Base-by-base conservation (phyloP, 2,329 filamentous ascomycete genomes). In the Remersonia thermophila region DNA sequence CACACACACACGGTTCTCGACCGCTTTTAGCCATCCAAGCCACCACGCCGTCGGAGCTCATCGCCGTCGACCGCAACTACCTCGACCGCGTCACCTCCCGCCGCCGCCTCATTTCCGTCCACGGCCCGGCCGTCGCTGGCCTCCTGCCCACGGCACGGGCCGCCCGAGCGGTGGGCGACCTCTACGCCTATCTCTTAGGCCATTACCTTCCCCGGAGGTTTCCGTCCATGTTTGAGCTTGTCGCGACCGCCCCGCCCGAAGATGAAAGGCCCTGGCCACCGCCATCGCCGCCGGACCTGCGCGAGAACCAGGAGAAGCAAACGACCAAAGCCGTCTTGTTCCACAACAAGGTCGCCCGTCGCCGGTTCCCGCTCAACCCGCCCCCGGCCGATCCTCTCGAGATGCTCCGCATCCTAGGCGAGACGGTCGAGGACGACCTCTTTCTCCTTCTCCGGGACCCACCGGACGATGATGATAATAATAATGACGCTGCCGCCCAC, bases 361-460 rank as follows among this genome's bases (percentile, higher is more conserved):
- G 36, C 6, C 33, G 43, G 0, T 55, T 54, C 9, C 52, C 63
- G 0, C 46, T 55, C 1, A 12, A 15, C 3, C 40, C 47, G 0
- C 47, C 55, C 1, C 52, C 55, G 0, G 25, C 40, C 1, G 56
- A 62, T 17, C 41, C 55, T 0, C 36, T 53, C 2, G 51, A 51
- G 0, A 58, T 61, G 4, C 54, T 71, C 12, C 48, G 55, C 12
- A 50, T 55, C 6, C 49, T 72, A 1, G 65, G 59, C n/a, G 60
- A 67, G 47, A 70, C 62, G 0, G 57, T 73, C 2, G 69, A 73
- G 39, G 69, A 73, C 36, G 69, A 74, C 43, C 44, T 74, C 14
- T 70, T 47, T 16, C 26, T 74, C 35, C 51, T 73, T 2, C 53
- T 72, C 14, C 57, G 61, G 32, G 63, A 60, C 6, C 49, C 55